Conservation (phyloP, 139 green algal genomes). For the Micractinium sp. region DNA sequence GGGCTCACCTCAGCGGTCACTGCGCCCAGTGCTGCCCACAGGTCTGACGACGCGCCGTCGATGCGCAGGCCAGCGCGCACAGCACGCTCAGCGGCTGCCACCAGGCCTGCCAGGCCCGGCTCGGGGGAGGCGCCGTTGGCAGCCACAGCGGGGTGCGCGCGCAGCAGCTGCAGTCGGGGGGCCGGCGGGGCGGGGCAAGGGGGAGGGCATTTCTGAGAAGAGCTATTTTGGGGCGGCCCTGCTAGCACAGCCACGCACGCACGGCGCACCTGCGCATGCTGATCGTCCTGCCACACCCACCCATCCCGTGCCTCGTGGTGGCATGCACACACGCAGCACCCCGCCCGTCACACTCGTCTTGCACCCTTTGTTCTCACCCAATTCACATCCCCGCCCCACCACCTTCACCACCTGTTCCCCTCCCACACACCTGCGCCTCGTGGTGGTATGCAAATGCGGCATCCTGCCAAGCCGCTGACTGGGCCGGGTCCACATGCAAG, state of each 20-base stretch:
- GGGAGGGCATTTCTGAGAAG: neutral
- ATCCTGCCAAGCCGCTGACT: constrained; percentile 63
- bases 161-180: constrained; percentile 52
- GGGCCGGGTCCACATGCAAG: constrained; percentile 64
- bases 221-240: neutral
- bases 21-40: constrained; percentile 67
- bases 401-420: neutral
- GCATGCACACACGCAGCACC: no score
- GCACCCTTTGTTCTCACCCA: neutral
- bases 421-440: constrained; percentile 33
- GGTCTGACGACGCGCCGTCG: constrained; percentile 49
- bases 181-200: neutral
- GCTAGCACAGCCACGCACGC: neutral
- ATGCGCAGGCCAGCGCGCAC: constrained; percentile 60
- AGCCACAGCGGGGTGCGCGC: constrained; percentile 35
- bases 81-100: constrained; percentile 17
- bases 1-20: constrained; percentile 19
- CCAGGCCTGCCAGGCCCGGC: neutral
- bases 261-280: no score
- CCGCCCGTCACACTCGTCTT: neutral
- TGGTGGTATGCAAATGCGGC: constrained; percentile 49
- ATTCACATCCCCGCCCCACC: no score
- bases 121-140: neutral
- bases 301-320: no score
- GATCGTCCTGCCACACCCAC: neutral